Base-by-base conservation (phyloP, 208 protist genomes). In the Trypanosoma conorhini region DNA sequence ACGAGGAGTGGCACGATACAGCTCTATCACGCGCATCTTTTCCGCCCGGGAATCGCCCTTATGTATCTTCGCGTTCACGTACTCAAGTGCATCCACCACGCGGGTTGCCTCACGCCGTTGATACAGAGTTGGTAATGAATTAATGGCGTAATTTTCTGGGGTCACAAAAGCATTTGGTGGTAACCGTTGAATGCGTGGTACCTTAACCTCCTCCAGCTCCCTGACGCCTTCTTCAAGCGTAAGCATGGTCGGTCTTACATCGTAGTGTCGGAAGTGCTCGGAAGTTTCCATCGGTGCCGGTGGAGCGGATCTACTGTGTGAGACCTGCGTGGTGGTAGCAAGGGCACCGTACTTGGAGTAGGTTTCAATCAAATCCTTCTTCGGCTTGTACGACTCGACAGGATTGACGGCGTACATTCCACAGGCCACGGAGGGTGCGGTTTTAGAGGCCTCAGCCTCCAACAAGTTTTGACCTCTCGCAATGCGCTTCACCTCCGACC, bases 1-100 rank as follows among this genome's bases (percentile, higher is more conserved):
- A 52, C 91, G 89, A 28, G 93, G 95, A 15, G 93, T 94, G 24
- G 93, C 89, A 38, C 92, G 83, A 80, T 97, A 97, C 24, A 93
- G 69, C 19, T 95, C 91, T 22, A 96, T 65, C 44, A 97, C 82
- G 35, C 71, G 83, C 24, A 80, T 40, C 28, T 0, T 73, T 80
- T 82, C 72, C 61, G 52, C 67, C 9, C 42, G 50, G 33, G 40
- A 24, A 58, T 77, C 70, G 33, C 44, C 40, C 31, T 70, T 57
- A 35, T 90, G 75, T n/a, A 95, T 86, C 65, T 86, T 92, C 15
- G 58, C 46, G 61, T 93, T 67, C 0, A 89, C 88, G 76, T 94
- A 94, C 57, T 94, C 88, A 1, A 97, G 79, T 26, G 88, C 82
- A 31, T 91, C 74, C 54, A 95, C 58, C 55, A 96, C 78, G n/a